Base-by-base conservation (phyloP, 331 rosid genomes). In the Acacia pycnantha region DNA sequence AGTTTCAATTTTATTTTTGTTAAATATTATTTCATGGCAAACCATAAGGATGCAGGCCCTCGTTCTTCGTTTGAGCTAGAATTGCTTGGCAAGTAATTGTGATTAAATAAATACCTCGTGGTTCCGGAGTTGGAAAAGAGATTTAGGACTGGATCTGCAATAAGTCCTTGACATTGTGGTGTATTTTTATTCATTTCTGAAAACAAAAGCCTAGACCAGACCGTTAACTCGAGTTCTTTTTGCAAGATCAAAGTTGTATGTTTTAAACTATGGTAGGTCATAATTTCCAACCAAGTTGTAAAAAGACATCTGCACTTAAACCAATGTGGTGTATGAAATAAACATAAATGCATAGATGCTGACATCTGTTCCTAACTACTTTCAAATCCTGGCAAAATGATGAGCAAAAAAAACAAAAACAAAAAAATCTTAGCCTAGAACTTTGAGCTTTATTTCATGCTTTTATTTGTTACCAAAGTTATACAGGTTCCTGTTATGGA, bases 11-110 rank as follows among this genome's bases (percentile, higher is more conserved):
- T 35, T 33, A 70, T 76, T 48, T 72, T 21, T 65, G 12, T 85
- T 15, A 71, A 29, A 24, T 65, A 72, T 59, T 47, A 66, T 67
- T 77, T 85, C 51, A 7, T 81, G n/a, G 44, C 8, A 51, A 80
- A 35, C 24, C n/a, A 8, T n/a, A 48, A 22, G 13, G 72, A 43
- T 66, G 21, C 14, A 73, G 43, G 35, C 3, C 8, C 22, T 21
- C 43, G 16, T 58, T 56, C 56, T 41, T 59, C 35, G 70, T 76
- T 40, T 59, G 31, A 76, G 79, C 58, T 43, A 11, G 54, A 41
- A 43, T 43, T 70, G 37, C 21, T 75, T 37, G 48, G 65, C 16
- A 22, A 75, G 40, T 18, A 9, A 33, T 14, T 33, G 21, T 13
- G 67, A 54, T 35, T 70, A 22, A 51, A 4, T 35, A 9, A 35